Base-by-base conservation (phyloP, 2,329 filamentous ascomycete species). In the Talaromyces pinophilus region DNA sequence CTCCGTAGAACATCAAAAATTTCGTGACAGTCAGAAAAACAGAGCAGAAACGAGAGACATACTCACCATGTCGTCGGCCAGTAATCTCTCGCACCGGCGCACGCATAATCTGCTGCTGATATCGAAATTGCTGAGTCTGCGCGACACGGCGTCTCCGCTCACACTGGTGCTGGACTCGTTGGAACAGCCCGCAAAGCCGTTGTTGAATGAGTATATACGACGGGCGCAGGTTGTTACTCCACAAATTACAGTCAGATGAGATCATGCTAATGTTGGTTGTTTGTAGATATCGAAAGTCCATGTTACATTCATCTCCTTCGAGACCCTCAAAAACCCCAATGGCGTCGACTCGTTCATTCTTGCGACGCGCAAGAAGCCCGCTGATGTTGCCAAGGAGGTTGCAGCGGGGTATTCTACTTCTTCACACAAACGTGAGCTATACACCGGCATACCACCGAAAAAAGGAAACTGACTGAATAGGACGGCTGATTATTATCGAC, bases 101-200 rank as follows among this genome's bases (percentile, higher is more conserved):
- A 93, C 92, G 22, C 93, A 97, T 78, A 93, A 93, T 76, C 81
- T 96, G 25, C 86, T 96, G 2, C 83, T 96, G 2, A 88, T 97
- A 64, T 91, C 93, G 69, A 93, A 92, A 74, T 82, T 97, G 1
- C 83, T 97, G 69, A 92, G 89, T 74, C 82, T 92, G 65, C 86
- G 92, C 69, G 91, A 95, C 77, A 88, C 87, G 65, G 88, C 90
- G 15, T 96, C 92, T 59, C 94, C 94, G 2, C 88, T 98, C 73
- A 97, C 93, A 0, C 82, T 98, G 30, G 80, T 97, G 2, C 83
- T 97, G 65, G 94, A 98, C 78, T 92, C 85, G 40, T 83, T 97
- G 35, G 92, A 96, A 79, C 93, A 97, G 79, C 88, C 89, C 30
- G 91, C 88, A 6, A 84, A 83, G 35, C 88, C 89, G 0, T 80